These are phyloP conservation scores for Trametes cubensis DNA, from an alignment of 768 basidiomycete species.

Conservation along the genomic window DNA sequence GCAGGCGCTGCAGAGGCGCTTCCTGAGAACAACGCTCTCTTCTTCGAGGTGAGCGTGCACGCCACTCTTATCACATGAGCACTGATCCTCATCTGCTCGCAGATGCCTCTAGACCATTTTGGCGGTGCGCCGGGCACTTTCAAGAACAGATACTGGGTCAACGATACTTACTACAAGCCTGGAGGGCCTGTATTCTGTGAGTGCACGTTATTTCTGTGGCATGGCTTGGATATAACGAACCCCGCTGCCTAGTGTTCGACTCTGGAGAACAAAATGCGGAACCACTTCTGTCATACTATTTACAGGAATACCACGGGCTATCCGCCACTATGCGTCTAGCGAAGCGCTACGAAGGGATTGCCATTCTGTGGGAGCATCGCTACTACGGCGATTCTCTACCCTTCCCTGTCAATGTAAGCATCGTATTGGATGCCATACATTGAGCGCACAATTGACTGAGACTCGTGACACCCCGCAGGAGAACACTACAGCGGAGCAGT, in stretches of 20 bases:
- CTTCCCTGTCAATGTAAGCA: conserved; percentile 48
- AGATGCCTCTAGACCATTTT: conserved; percentile 55
- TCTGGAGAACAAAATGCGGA: conserved; percentile 54
- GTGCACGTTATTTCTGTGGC: conserved; percentile 16
- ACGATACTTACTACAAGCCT: conserved; percentile 47
- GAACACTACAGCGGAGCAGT: conserved; percentile 49
- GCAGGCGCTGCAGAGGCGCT: conserved; percentile 3
- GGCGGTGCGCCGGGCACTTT: conserved; percentile 39
- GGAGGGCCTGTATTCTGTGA: conserved; percentile 53
- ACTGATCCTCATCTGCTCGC: neutral
- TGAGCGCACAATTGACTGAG: neutral
- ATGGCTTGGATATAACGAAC: neutral
- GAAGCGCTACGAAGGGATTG: conserved; percentile 48
- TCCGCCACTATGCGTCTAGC: conserved; percentile 52
- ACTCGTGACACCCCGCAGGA: conserved; percentile 30
- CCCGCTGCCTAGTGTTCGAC: conserved; percentile 44
- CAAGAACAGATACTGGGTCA: conserved; percentile 53
- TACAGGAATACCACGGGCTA: conserved; percentile 53
- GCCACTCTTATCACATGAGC: neutral
- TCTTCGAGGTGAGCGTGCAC: conserved; percentile 23
- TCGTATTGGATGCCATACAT: neutral
- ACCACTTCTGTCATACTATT: conserved; percentile 50
- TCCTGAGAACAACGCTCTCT: conserved; percentile 19
- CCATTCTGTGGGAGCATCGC: conserved; percentile 55
- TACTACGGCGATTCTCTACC: conserved; percentile 52